phyloP scores from a whole-genome alignment of 1,284 basidiomycete species.

The Malassezia vespertilionis region DNA sequence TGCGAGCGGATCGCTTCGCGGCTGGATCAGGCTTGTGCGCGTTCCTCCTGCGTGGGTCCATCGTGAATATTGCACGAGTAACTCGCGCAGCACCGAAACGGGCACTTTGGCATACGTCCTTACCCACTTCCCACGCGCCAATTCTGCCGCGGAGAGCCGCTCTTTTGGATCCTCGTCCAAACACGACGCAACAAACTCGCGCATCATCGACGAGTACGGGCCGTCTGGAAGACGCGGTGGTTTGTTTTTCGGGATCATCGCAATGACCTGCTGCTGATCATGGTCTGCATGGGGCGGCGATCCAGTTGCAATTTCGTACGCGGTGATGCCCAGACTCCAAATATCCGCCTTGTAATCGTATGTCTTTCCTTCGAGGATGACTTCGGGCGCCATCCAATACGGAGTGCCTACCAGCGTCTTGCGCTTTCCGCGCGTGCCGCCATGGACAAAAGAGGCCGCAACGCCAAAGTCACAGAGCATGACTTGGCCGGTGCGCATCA shows the following conservation, averaged over 20 bases:
- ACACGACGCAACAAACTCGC: constrained; percentile 77
- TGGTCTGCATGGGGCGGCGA: constrained; percentile 82
- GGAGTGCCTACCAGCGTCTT: constrained; percentile 50
- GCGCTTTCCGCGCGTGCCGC: constrained; percentile 19
- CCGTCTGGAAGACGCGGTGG: constrained; percentile 68
- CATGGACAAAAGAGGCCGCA: constrained; percentile 19
- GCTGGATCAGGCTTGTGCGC: constrained; percentile 58
- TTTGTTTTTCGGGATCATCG: constrained; percentile 76
- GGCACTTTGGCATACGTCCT: constrained; percentile 62
- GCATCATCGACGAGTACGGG: constrained; percentile 65
- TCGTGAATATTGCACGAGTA: constrained; percentile 62
- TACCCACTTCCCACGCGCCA: constrained; percentile 86
- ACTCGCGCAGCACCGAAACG: constrained; percentile 60
- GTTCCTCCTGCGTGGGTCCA: constrained; percentile 72
- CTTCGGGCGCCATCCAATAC: constrained; percentile 48
- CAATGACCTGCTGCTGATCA: constrained; percentile 75
- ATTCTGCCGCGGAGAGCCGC: constrained; percentile 79
- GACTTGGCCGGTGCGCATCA: constrained; percentile 55
- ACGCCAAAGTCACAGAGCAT: constrained; percentile 29
- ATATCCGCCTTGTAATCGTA: constrained; percentile 65
- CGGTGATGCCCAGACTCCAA: constrained; percentile 86
- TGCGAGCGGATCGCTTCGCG: no score
- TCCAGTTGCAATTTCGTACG: constrained; percentile 83
- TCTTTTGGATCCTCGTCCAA: constrained; percentile 70
- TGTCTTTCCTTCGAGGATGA: constrained; percentile 47